Evolutionary conservation across 257 asterid genomes (phyloP), one percentile per base, ranked within the genome.

Genomic region (Nemophila menziesii): DNA sequence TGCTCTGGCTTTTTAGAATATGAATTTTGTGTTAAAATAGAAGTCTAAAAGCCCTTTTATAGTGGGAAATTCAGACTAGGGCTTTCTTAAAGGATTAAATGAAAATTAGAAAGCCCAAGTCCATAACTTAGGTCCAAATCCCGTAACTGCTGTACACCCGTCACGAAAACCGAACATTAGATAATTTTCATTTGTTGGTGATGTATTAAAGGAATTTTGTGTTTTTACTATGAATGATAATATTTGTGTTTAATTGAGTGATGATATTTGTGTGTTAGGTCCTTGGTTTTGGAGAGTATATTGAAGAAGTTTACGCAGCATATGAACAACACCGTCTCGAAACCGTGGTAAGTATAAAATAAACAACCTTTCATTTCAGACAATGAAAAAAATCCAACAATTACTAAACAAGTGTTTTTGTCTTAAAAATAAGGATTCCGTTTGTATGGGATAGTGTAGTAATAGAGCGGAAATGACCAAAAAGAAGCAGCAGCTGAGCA

Each of bases 281-380:
- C 58, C 93, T 90, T 66, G 98, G 98, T 43, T 90, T 90, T 47
- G 81, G 92, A 57, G 96, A 85, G 34, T 90, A 90, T 56, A 74
- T 81, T 19, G 96, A 72, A 70, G 98, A 90, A 39, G 98, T 90
- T 40, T 81, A 70, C 39, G 73, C 94, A 24, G 98, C 98, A 11
- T 90, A 90, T 46, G 98, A 90, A 65, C 98, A 90, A 55, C 98
- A 90, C 74, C 76, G 74, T 77, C 61, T 64, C n/a, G 98, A 90
- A 66, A 90, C 96, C 9, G 60, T 71, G 73, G 96, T 81, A 62
- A 63, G 58, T 44, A 45, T 44, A 45, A 16, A 41, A 43, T 48
- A 41, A 21, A 39, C 1, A 21, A 39, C 1, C 14, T 55, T 20
- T 55, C 39, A 33, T n/a, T n/a, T n/a, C n/a, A n/a, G n/a, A n/a